Conservation (phyloP, 768 basidiomycete species). For the Collybia nuda region DNA sequence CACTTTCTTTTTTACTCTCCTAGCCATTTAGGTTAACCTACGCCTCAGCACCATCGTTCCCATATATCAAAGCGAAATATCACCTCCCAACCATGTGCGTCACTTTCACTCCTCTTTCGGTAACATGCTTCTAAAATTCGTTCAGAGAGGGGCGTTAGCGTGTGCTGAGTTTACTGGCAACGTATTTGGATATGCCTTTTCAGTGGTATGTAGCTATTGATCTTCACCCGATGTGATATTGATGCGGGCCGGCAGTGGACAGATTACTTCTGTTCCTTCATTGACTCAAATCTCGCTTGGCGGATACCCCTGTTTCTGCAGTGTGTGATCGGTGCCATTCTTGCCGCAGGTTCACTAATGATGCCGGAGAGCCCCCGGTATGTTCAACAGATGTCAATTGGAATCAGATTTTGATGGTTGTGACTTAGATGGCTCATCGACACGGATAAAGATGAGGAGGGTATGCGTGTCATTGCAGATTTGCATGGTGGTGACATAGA, state of each 20-base stretch:
- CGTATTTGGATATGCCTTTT: conserved; percentile 79
- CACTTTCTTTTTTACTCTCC: not conserved
- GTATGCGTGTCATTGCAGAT: conserved; percentile 83
- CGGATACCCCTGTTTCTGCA: conserved; percentile 81
- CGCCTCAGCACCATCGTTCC: conserved; percentile 74
- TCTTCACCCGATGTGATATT: not conserved
- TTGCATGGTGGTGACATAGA: conserved; percentile 81
- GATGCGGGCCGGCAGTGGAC: conserved; percentile 58
- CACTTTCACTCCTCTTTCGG: not conserved
- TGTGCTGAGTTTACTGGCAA: conserved; percentile 93
- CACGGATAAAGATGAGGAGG: conserved; percentile 78
- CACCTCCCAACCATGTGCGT: conserved; percentile 78
- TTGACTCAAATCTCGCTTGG: conserved; percentile 81
- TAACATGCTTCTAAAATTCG: not conserved
- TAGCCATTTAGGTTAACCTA: not conserved
- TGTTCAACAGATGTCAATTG: not conserved
- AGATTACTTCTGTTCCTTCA: conserved; percentile 87
- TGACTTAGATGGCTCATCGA: conserved; percentile 85
- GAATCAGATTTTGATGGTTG: not conserved
- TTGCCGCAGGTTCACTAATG: conserved; percentile 72
- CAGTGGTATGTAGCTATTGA: conserved; percentile 58
- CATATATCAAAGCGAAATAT: conserved; percentile 90
- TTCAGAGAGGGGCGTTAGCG: conserved; percentile 78
- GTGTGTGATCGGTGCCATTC: conserved; percentile 76
- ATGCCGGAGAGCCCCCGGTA: conserved; percentile 88